Base-by-base conservation (phyloP, 1,284 basidiomycete genomes). In the Taiwanofungus camphoratus region DNA sequence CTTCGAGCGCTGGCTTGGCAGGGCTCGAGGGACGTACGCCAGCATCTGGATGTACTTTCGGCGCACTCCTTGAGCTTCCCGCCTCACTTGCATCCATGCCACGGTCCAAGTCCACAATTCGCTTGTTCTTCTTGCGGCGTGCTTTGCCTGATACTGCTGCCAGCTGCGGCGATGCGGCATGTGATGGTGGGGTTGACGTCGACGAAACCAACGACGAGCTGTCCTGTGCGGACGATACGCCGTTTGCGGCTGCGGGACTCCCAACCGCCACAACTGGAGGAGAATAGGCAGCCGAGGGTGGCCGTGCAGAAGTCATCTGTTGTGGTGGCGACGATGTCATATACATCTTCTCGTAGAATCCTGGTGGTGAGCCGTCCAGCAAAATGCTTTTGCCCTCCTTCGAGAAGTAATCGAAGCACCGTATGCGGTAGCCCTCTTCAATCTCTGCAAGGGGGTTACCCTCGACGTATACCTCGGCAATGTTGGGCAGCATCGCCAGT, bases 331-430 rank as follows among this genome's bases (percentile, higher is more conserved):
- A 57, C 5, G 68, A 59, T 3, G 69, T 65, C 36, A 87, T 66
- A 49, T 73, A 75, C 44, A 81, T 72, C 55, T 75, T 77, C 69
- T 97, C 93, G 56, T 82, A 82, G 65, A 85, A 89, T 5, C 79
- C 78, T 4, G 88, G 82, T 5, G 67, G 65, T 8, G 76, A 70
- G 16, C 89, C 92, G 59, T 97, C 93, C 27, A 97, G 61, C 16
- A 68, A 61, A 27, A 93, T 73, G 3, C 64, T 67, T 57, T 82
- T 86, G 23, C 84, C 81, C 64, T 95, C 92, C 55, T 78, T 82
- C 61, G 76, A 81, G 62, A 96, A 96, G 52, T 78, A 74, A 49
- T 86, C 79, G 53, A 93, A 93, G 57, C 90, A 87, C 13, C 78
- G 71, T 21, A 87, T 66, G 11, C 93, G 74, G 58, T 86, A 89